Evolutionary conservation across 768 basidiomycete species (phyloP), one percentile per base, ranked within the genome.

Genomic region (Imleria badia): DNA sequence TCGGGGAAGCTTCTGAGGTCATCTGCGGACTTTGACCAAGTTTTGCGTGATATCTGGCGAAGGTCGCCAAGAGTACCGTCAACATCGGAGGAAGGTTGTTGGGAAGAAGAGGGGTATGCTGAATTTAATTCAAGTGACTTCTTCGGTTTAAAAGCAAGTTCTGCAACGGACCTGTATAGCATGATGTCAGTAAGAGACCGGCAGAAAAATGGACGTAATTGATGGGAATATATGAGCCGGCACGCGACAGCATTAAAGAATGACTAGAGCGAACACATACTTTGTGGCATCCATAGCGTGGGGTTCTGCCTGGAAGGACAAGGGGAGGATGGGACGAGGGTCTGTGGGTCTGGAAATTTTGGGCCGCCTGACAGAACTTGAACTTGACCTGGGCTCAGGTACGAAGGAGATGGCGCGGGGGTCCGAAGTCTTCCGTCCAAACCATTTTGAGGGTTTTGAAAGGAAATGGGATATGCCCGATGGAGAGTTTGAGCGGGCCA

Each of bases 281-380:
- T 78, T 78, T 66, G 75, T 73, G 59, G 80, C 78, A 54, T 77
- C 74, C 48, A 73, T 66, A 36, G 74, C 72, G 60, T 82, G 81
- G 2, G 72, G 74, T 59, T 87, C 83, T 19, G 68, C 63, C 59
- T 72, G 73, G 42, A 77, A 60, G 17, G 69, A n/a, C n/a, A n/a
- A 72, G 3, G 72, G 60, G 59, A 87, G 70, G 50, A 92, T 86
- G 3, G 89, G 91, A 20, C 90, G 75, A 10, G 89, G 90, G 62
- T 92, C 91, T 6, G 89, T 90, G 1, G 90, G 90, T 43, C 86
- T 84, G 31, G 91, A 92, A 35, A 92, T 93, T 77, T 90, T 91
- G 49, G 83, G 87, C 58, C 87, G 89, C 56, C 87, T 72, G 46
- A 69, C 58, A 4, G 79, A 78, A 47, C 77, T 76, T 14, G 68